Percentiles rank a stretch among this genome's conserved stretches.
Evolutionary conservation across 2,329 filamentous ascomycete species (phyloP).

Genomic region (Colletotrichum plurivorum): DNA sequence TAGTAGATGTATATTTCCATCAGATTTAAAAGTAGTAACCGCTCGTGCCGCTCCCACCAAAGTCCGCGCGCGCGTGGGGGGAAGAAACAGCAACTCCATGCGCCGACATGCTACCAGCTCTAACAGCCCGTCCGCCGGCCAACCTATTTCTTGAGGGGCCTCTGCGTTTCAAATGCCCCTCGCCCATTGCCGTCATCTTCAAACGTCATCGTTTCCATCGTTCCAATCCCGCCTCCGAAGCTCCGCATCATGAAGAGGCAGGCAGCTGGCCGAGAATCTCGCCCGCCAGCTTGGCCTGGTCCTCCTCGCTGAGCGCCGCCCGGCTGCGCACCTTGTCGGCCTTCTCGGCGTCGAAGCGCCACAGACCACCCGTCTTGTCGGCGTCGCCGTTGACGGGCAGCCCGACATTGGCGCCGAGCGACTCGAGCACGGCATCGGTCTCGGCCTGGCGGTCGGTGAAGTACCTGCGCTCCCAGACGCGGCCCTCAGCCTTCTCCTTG

Average conservation of each 20-base stretch:
- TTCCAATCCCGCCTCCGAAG: background rate
- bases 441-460: slow-evolving; percentile 71
- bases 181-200: no score
- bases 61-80: background rate
- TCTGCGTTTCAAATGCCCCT: background rate
- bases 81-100: slow-evolving; percentile 14
- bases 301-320: slow-evolving; percentile 56
- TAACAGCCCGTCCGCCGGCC: background rate
- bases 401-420: slow-evolving; percentile 62
- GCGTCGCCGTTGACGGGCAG: slow-evolving; percentile 66
- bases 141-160: background rate
- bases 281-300: slow-evolving; percentile 67
- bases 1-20: no score
- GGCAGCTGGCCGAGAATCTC: slow-evolving; percentile 52
- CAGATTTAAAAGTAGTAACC: no score
- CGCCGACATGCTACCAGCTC: slow-evolving; percentile 34
- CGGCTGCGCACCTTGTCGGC: slow-evolving; percentile 76
- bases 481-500: slow-evolving; percentile 81
- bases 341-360: slow-evolving; percentile 69
- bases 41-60: no score
- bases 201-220: no score
- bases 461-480: slow-evolving; percentile 86
- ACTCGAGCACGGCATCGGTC: slow-evolving; percentile 59
- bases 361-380: slow-evolving; percentile 73
- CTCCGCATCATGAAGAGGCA: background rate